Percentiles rank a stretch among this genome's conserved stretches.
phyloP scores from a whole-genome alignment of 1,284 basidiomycete genomes.

The Leccinum griseonigrum region DNA sequence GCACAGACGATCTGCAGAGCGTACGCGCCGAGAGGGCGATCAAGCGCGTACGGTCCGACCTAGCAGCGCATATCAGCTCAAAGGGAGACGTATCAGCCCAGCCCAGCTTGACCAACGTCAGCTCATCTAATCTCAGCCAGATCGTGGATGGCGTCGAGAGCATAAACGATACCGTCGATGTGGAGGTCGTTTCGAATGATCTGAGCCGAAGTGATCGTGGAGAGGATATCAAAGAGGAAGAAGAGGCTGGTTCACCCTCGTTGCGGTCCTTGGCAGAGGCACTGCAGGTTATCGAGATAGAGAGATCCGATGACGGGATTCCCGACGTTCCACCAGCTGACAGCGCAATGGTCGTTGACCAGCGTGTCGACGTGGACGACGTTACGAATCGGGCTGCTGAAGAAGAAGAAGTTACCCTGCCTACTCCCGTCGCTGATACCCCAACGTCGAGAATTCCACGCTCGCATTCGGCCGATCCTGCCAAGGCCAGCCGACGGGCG shows the following conservation, averaged over 20 bases:
- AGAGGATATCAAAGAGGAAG: conserved; percentile 35
- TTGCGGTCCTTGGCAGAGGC: conserved; percentile 18
- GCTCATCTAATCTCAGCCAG: conserved; percentile 29
- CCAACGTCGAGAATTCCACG: conserved; percentile 52
- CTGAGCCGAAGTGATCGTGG: conserved; percentile 15
- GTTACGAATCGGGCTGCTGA: conserved; percentile 23
- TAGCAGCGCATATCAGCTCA: conserved; percentile 62
- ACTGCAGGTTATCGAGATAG: conserved; percentile 21
- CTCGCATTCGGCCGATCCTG: conserved; percentile 74
- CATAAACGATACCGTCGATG: conserved; percentile 27
- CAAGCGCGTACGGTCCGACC: conserved; percentile 81
- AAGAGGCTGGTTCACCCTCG: conserved; percentile 11
- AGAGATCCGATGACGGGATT: conserved; percentile 26
- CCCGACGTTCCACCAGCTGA: conserved; percentile 18
- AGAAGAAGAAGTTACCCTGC: conserved; percentile 31
- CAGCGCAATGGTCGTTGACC: conserved; percentile 22
- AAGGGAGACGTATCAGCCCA: conserved; percentile 23
- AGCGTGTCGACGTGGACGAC: conserved; percentile 22
- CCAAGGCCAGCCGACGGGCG: conserved; percentile 52
- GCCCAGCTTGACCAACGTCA: conserved; percentile 26
- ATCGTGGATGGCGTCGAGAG: conserved; percentile 32
- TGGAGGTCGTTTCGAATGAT: conserved; percentile 19
- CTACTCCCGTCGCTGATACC: conserved; percentile 41
- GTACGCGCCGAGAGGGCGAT: conserved; percentile 83
- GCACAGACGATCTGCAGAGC: conserved; percentile 84